A percentile compares a stretch with the other conserved stretches of the same genome.
These are phyloP conservation scores for Russula compacta DNA, from an alignment of 768 basidiomycete species.

Conservation along the genomic window DNA sequence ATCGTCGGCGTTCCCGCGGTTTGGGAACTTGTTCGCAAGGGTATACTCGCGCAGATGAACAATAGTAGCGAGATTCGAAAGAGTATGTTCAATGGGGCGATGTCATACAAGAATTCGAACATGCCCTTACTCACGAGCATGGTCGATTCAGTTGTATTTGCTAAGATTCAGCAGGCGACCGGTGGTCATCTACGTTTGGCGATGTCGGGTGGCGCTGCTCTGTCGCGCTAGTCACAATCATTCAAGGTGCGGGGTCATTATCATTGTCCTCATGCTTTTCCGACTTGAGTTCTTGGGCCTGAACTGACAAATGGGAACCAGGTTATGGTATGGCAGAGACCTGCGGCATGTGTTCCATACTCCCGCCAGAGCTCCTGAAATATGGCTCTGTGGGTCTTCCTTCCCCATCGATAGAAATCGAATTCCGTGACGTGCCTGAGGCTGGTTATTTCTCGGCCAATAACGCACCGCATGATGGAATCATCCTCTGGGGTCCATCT, in stretches of 20 bases:
- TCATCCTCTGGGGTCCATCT: conserved; percentile 79
- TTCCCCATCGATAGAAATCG: conserved; percentile 82
- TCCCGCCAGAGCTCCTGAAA: too few species aligned
- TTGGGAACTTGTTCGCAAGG: conserved; percentile 96
- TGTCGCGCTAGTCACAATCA: conserved; percentile 80
- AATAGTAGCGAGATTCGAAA: conserved; percentile 57
- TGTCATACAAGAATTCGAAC: conserved; percentile 62
- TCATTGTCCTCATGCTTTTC: neutral
- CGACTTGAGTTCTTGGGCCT: neutral
- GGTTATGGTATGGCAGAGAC: conserved; percentile 96
- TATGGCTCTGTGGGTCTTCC: conserved; percentile 78
- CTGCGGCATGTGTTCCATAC: conserved; percentile 79
- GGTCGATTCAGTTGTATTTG: conserved; percentile 70
- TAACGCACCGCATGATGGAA: conserved; percentile 72
- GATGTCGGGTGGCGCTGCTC: conserved; percentile 77
- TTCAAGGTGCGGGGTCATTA: conserved; percentile 60
- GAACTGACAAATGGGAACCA: conserved; percentile 23
- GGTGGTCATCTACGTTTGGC: conserved; percentile 81
- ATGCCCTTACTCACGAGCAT: conserved; percentile 56
- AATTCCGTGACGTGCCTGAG: conserved; percentile 72
- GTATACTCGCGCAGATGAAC: conserved; percentile 76
- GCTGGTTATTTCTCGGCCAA: conserved; percentile 76
- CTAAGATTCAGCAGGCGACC: conserved; percentile 69
- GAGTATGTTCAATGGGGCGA: conserved; percentile 70
- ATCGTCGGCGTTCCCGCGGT: conserved; percentile 94